Evolutionary conservation across 129 eudicot species (phyloP).

Genomic region (Helichrysum umbraculigerum): DNA sequence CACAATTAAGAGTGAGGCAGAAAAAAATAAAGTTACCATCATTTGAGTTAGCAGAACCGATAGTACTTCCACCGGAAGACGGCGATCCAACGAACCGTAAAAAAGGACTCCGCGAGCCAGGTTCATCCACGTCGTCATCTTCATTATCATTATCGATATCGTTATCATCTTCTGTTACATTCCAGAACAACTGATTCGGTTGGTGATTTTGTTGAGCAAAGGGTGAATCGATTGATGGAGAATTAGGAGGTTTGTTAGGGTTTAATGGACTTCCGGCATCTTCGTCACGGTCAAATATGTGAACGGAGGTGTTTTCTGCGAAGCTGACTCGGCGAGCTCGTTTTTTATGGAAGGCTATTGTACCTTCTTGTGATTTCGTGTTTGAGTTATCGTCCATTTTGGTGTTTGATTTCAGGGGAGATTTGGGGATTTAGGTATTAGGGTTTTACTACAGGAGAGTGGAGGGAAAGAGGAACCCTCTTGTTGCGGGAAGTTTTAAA

Average conservation of each 20-base stretch:
- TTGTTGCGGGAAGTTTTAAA: neutral
- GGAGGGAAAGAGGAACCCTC: neutral
- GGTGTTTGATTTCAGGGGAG: neutral
- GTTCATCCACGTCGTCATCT: conserved; percentile 37
- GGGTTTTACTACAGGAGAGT: neutral
- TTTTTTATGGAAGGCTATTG: conserved; percentile 47
- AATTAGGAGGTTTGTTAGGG: conserved; percentile 25
- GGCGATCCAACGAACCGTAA: conserved; percentile 57
- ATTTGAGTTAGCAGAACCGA: conserved; percentile 77
- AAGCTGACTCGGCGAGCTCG: conserved; percentile 90
- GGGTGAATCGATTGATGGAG: conserved; percentile 27
- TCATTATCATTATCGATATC: conserved; percentile 11
- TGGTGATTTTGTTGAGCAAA: conserved; percentile 35
- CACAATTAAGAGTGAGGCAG: neutral
- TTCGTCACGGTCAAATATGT: conserved; percentile 77
- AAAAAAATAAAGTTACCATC: conserved; percentile 47
- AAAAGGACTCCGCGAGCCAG: conserved; percentile 46
- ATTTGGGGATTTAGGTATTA: conserved; percentile 1
- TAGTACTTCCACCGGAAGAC: conserved; percentile 72
- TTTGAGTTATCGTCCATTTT: conserved; percentile 25
- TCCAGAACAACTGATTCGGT: conserved; percentile 21
- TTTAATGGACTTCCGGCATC: conserved; percentile 49
- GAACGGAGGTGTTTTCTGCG: conserved; percentile 86
- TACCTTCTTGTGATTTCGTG: conserved; percentile 56
- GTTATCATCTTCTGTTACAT: conserved; percentile 22